A percentile compares a stretch with the other conserved stretches of the same genome.
Evolutionary conservation across 352 stramenopile species (phyloP).

Genomic region (Pythium oligandrum): DNA sequence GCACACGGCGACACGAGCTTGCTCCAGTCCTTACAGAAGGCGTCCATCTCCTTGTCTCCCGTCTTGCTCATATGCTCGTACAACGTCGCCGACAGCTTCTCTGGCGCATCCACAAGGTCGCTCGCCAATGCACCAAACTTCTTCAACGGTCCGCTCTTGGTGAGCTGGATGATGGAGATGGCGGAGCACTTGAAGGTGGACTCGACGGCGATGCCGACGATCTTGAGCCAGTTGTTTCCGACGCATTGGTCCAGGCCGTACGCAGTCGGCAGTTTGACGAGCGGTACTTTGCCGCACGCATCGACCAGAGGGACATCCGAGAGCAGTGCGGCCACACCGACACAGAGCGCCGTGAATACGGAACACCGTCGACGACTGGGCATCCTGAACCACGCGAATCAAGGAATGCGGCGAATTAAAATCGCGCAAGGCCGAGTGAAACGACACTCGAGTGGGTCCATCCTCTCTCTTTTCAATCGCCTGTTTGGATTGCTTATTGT

Average conservation of each 20-base stretch:
- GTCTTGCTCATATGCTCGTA: constrained; percentile 44
- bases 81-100: constrained; percentile 29
- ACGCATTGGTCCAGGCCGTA: too few species aligned
- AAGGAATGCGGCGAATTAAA: too few species aligned
- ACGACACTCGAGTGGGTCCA: too few species aligned
- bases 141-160: constrained; percentile 24
- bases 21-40: constrained; percentile 39
- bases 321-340: not conserved
- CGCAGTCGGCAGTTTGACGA: too few species aligned
- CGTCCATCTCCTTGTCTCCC: constrained; percentile 25
- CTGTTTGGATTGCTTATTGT: too few species aligned
- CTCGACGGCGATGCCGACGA: too few species aligned
- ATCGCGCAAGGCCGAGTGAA: too few species aligned
- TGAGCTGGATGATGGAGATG: constrained; percentile 28
- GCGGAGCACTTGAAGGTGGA: constrained; percentile 18
- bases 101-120: constrained; percentile 27
- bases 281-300: too few species aligned
- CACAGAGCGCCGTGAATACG: not conserved
- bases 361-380: not conserved
- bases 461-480: too few species aligned
- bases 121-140: constrained; percentile 24
- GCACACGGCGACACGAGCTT: constrained; percentile 33
- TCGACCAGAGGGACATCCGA: not conserved
- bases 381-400: too few species aligned
- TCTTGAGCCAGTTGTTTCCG: too few species aligned